These are phyloP conservation scores for Croton laevigatus DNA, from an alignment of 441 rosid genomes.

Conservation along the genomic window DNA sequence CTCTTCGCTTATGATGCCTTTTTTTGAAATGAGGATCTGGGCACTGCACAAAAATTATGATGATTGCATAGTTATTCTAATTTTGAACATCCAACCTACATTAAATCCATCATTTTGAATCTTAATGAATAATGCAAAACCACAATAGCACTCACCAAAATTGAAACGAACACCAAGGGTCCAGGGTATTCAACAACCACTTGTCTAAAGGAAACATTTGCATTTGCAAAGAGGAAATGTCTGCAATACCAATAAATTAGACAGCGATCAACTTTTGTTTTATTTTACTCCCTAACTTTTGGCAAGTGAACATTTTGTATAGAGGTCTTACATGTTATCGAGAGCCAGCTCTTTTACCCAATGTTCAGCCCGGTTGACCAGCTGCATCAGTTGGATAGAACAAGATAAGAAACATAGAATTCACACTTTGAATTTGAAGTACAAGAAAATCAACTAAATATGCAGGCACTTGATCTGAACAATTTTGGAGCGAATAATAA, in stretches of 20 bases:
- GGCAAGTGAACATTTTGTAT: slow-evolving; percentile 13
- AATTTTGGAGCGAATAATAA: slow-evolving; percentile 26
- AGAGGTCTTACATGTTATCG: slow-evolving; percentile 56
- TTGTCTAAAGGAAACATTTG: slow-evolving; percentile 61
- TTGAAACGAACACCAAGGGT: slow-evolving; percentile 74
- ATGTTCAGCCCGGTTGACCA: slow-evolving; percentile 69
- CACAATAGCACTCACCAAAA: slow-evolving; percentile 53
- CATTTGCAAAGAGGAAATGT: slow-evolving; percentile 85
- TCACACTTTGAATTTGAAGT: slow-evolving; percentile 13
- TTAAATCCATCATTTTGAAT: not conserved
- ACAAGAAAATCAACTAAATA: slow-evolving; percentile 11
- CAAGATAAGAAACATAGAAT: slow-evolving; percentile 13
- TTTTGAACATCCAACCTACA: not conserved
- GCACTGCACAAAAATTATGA: slow-evolving; percentile 48
- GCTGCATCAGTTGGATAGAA: slow-evolving; percentile 44
- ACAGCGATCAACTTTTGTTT: not conserved
- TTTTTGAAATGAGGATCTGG: slow-evolving; percentile 98
- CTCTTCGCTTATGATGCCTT: slow-evolving; percentile 88
- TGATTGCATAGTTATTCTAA: not conserved
- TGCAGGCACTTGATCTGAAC: slow-evolving; percentile 29
- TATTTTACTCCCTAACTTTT: not conserved
- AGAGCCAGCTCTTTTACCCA: slow-evolving; percentile 81
- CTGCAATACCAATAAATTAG: slow-evolving; percentile 37
- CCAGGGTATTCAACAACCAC: slow-evolving; percentile 70
- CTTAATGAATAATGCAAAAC: slow-evolving; percentile 8